Base-by-base conservation (phyloP, 1,284 basidiomycete genomes). In the Jaminaea rosea region DNA sequence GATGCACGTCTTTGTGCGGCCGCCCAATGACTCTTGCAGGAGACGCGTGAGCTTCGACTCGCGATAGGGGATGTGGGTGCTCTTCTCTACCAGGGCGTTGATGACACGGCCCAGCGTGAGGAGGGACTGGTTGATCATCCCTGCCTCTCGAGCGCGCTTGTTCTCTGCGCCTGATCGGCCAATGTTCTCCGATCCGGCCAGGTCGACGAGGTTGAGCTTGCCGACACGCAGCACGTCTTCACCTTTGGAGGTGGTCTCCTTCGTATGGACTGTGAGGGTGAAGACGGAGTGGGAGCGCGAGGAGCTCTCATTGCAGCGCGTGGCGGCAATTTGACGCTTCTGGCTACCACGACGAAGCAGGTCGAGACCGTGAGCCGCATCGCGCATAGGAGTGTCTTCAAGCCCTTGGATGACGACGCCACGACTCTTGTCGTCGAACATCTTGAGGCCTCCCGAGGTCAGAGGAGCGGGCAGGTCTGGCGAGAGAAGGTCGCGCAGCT, bases 91-190 rank as follows among this genome's bases (percentile, higher is more conserved):
- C 31, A 99, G 81, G 7, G 89, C 90, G 62, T 93, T 97, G 73
- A 99, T 98, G 44, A 99, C 94, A 39, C 94, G 80, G 1, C 94
- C 94, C 11, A 99, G 83, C 19, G 94, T 96, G 5, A 99, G 79
- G 32, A 99, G 79, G 72, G 89, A 94, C 76, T 97, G 90, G 72
- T 99, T 99, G 76, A 99, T 99, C 87, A 94, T 94, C 7, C 94
- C 94, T 1, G 94, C 94, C 72, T 99, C 94, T 61, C 90, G 80
- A 1, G 93, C 94, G 51, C 92, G 80, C 73, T 89, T 90, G 72
- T 96, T 88, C 75, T 92, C 89, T 1, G 94, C 94, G 6, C 94
- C 94, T 0, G 88, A 91, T 15, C 93, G 81, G 8, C 91, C 93
- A 63, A 99, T 93, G 67, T 96, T 97, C 76, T 99, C 94, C 3